Evolutionary conservation across 345 rosid genomes (phyloP).

Genomic region (Trapa bicornis): DNA sequence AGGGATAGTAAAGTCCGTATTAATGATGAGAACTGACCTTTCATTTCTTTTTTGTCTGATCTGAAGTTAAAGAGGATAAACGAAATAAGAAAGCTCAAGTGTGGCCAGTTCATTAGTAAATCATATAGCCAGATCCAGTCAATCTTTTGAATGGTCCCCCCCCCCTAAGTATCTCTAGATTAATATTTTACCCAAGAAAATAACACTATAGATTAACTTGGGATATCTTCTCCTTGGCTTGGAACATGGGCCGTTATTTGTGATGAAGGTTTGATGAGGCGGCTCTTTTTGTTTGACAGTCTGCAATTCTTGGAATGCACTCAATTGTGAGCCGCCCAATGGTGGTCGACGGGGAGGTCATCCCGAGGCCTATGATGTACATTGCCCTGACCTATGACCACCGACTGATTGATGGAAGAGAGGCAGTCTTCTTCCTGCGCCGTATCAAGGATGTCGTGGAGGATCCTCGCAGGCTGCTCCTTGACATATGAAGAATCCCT

Average conservation of each 20-base stretch:
- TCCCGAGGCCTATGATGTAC: constrained; percentile 82
- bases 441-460: constrained; percentile 79
- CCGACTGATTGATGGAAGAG: constrained; percentile 84
- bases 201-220: too few species aligned
- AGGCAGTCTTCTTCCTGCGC: constrained; percentile 73
- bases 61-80: not conserved
- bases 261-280: constrained; percentile 17
- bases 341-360: constrained; percentile 55
- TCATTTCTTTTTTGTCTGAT: not conserved
- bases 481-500: constrained; percentile 29
- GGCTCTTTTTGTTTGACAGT: constrained; percentile 25
- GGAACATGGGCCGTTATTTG: too few species aligned
- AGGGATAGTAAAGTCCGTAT: not conserved
- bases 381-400: constrained; percentile 72
- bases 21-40: not conserved
- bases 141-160: not conserved
- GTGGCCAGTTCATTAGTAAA: not conserved
- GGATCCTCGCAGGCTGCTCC: constrained; percentile 71
- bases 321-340: constrained; percentile 68
- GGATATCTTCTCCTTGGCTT: too few species aligned
- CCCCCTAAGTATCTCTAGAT: too few species aligned
- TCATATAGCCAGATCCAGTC: not conserved
- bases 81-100: not conserved
- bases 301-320: constrained; percentile 84
- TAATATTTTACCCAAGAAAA: too few species aligned